Evolutionary conservation across 257 asterid species (phyloP).

Genomic region (Perilla frutescens): DNA sequence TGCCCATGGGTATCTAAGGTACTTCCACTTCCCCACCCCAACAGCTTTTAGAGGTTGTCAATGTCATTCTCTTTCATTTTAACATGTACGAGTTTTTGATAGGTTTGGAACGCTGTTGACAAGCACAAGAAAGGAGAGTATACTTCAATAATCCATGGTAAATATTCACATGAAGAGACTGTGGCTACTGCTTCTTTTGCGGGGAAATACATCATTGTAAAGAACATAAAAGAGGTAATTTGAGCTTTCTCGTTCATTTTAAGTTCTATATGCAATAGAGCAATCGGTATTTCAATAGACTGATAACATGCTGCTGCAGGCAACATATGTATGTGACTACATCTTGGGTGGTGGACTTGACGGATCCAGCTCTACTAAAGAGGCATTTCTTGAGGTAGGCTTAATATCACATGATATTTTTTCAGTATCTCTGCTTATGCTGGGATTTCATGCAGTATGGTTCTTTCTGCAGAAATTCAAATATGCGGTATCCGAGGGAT

Average conservation of each 20-base stretch:
- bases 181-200: slow-evolving; percentile 99
- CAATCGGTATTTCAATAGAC: neutral
- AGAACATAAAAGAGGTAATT: slow-evolving; percentile 89
- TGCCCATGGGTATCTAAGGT: slow-evolving; percentile 99
- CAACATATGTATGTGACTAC: slow-evolving; percentile 91
- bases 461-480: slow-evolving; percentile 80
- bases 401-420: slow-evolving; percentile 2
- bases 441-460: slow-evolving; percentile 26
- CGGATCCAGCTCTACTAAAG: slow-evolving; percentile 97
- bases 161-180: slow-evolving; percentile 92
- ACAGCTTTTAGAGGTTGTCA: neutral
- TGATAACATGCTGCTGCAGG: slow-evolving; percentile 52
- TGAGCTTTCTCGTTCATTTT: slow-evolving; percentile 10
- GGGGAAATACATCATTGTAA: slow-evolving; percentile 76
- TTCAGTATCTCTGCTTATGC: slow-evolving; percentile 15
- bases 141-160: slow-evolving; percentile 94
- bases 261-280: neutral
- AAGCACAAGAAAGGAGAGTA: slow-evolving; percentile 96
- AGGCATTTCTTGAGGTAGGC: slow-evolving; percentile 85
- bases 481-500: slow-evolving; percentile 80
- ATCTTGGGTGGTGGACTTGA: slow-evolving; percentile 92
- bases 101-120: slow-evolving; percentile 96
- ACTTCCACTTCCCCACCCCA: slow-evolving; percentile 22
- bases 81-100: slow-evolving; percentile 4
- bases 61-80: slow-evolving; percentile 10